These are phyloP conservation scores for Psilocybe cubensis DNA, from an alignment of 768 basidiomycete species.

Conservation along the genomic window DNA sequence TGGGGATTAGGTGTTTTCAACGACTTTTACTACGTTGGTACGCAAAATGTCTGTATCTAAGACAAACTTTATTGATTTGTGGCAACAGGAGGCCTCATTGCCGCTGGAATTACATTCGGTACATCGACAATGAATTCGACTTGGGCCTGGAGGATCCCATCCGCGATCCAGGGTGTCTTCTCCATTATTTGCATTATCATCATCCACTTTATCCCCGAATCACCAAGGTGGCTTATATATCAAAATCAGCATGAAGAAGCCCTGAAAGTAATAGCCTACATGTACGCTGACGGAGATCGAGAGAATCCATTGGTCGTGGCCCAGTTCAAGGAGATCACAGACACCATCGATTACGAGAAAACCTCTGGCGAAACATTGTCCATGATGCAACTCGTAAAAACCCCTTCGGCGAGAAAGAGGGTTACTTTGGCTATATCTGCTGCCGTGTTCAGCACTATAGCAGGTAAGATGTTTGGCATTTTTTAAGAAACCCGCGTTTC, in stretches of 20 bases:
- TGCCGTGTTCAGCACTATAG: slow-evolving; percentile 21
- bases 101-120: slow-evolving; percentile 25
- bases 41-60: slow-evolving; percentile 7
- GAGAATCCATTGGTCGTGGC: slow-evolving; percentile 4
- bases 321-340: slow-evolving; percentile 16
- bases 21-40: slow-evolving; percentile 20
- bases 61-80: not conserved
- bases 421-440: slow-evolving; percentile 17
- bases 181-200: slow-evolving; percentile 32
- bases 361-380: slow-evolving; percentile 9
- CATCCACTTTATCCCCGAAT: slow-evolving; percentile 39
- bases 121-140: slow-evolving; percentile 30
- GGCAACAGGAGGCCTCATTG: not conserved
- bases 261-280: slow-evolving; percentile 13
- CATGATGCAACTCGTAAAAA: slow-evolving; percentile 14
- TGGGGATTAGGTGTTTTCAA: slow-evolving; percentile 20
- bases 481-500: not conserved
- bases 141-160: slow-evolving; percentile 37
- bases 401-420: slow-evolving; percentile 15
- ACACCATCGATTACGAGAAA: slow-evolving; percentile 15
- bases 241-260: slow-evolving; percentile 12
- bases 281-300: slow-evolving; percentile 16
- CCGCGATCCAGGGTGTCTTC: slow-evolving; percentile 32
- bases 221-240: slow-evolving; percentile 39
- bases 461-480: slow-evolving; percentile 6